Percentiles rank a stretch among this genome's conserved stretches.
Evolutionary conservation across 2,329 filamentous ascomycete species (phyloP).

Genomic region (Ramichloridium luteum): DNA sequence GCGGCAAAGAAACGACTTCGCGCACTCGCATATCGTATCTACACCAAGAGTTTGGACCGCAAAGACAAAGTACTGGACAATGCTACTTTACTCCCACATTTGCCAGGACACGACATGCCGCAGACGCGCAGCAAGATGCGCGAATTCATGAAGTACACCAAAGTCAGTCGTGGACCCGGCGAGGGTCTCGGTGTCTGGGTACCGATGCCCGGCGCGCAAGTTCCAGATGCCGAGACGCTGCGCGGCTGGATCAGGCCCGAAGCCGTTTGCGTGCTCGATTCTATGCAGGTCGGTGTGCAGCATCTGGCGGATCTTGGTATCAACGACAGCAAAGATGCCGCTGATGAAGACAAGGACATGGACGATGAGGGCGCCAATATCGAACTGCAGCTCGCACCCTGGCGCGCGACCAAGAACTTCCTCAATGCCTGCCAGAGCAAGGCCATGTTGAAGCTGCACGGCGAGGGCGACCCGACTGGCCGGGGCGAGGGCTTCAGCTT

Average conservation of each 20-base stretch:
- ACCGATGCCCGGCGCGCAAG: conserved; percentile 55
- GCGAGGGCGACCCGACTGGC: conserved; percentile 86
- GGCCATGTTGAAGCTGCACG: conserved; percentile 90
- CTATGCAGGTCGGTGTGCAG: conserved; percentile 91
- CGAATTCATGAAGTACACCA: conserved; percentile 86
- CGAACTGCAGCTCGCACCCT: conserved; percentile 82
- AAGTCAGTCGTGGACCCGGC: conserved; percentile 52
- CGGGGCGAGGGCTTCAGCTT: conserved; percentile 93
- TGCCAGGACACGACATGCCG: conserved; percentile 84
- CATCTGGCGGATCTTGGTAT: conserved; percentile 86
- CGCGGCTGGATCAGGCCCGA: conserved; percentile 87
- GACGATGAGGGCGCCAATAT: conserved; percentile 59
- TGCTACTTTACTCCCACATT: conserved; percentile 50
- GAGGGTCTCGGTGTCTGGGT: conserved; percentile 62
- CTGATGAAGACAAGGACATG: conserved; percentile 51
- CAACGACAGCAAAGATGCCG: conserved; percentile 48
- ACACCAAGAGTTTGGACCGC: conserved; percentile 59
- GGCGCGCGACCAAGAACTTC: conserved; percentile 95
- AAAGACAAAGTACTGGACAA: conserved; percentile 72
- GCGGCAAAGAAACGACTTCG: conserved; percentile 94
- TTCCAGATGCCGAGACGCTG: conserved; percentile 70
- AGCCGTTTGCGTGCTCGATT: conserved; percentile 85
- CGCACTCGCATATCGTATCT: conserved; percentile 86
- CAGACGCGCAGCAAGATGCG: conserved; percentile 96
- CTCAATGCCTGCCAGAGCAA: conserved; percentile 87